Evolutionary conservation across 371 early-diverging fungal genomes (phyloP), one percentile per base, ranked within the genome.

Genomic region (Smittium culicis): DNA sequence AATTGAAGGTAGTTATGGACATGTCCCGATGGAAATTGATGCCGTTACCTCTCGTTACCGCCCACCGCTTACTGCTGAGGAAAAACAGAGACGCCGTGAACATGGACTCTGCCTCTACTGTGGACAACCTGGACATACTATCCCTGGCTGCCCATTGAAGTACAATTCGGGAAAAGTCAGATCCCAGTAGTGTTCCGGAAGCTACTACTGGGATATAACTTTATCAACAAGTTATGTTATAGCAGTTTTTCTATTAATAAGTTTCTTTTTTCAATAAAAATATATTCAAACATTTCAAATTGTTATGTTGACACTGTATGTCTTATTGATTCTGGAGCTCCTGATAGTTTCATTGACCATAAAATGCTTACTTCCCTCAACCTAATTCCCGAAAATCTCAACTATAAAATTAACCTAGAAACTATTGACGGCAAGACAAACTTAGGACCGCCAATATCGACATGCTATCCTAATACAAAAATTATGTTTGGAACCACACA

Each of bases 21-120:
- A n/a, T 11, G 25, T n/a, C 20, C 31, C 63, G 14, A 63, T 63
- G 63, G 63, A 63, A 30, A 35, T 63, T 24, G 63, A 63, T 33
- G 63, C 63, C 27, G 32, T 35, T 5, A 63, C 63, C 8, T 32
- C 35, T n/a, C 60, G 60, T 32, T 35, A 2, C 27, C 27, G 63
- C n/a, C 34, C n/a, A 63, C 63, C 63, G 2, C 63, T 63, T 35
- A 5, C 63, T 33, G n/a, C 63, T 30, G 63, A 63, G 32, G 63
- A 63, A 63, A 31, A 34, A 31, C 63, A 63, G 63, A n/a, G 63
- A n/a, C 31, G 63, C n/a, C 31, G 63, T n/a, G 63, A 63, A n/a
- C 63, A 30, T n/a, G 35, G 35, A 20, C 63, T 63, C 31, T 63
- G 63, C n/a, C 63, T 63, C 17, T 63, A 63, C 63, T 63, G 63